Percentiles rank a stretch among this genome's conserved stretches.
Evolutionary conservation across 306 rosid species (phyloP).

Genomic region (Lablab purpureus): DNA sequence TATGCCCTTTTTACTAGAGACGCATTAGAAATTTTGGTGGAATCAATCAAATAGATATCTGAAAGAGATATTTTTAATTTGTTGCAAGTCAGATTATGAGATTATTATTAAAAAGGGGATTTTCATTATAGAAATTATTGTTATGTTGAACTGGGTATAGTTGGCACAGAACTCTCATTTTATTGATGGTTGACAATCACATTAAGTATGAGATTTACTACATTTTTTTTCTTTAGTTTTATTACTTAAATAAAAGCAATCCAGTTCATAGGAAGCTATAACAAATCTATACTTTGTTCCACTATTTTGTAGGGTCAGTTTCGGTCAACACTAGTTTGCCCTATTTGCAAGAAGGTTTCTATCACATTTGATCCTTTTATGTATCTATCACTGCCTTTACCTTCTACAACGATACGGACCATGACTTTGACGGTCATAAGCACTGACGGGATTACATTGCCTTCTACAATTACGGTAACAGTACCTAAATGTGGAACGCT

Average conservation of each 20-base stretch:
- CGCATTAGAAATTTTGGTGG: neutral
- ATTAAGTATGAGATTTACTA: conserved; percentile 26
- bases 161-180: conserved; percentile 20
- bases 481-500: conserved; percentile 66
- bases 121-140: conserved; percentile 33
- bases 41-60: conserved; percentile 20
- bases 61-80: conserved; percentile 5
- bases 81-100: conserved; percentile 14
- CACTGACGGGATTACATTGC: conserved; percentile 66
- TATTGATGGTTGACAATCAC: conserved; percentile 31
- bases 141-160: conserved; percentile 24
- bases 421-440: conserved; percentile 75
- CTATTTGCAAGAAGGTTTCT: conserved; percentile 76
- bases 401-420: conserved; percentile 71
- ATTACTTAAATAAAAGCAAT: conserved; percentile 4
- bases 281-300: conserved; percentile 21
- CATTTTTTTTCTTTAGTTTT: neutral
- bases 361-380: conserved; percentile 93
- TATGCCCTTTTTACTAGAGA: neutral
- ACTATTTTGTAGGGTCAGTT: conserved; percentile 75
- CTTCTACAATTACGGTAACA: conserved; percentile 58
- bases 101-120: conserved; percentile 20
- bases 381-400: conserved; percentile 87
- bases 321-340: conserved; percentile 83
- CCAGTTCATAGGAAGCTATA: conserved; percentile 19